phyloP scores from a whole-genome alignment of 2,329 filamentous ascomycete species.

The Fusarium pininemorale region DNA sequence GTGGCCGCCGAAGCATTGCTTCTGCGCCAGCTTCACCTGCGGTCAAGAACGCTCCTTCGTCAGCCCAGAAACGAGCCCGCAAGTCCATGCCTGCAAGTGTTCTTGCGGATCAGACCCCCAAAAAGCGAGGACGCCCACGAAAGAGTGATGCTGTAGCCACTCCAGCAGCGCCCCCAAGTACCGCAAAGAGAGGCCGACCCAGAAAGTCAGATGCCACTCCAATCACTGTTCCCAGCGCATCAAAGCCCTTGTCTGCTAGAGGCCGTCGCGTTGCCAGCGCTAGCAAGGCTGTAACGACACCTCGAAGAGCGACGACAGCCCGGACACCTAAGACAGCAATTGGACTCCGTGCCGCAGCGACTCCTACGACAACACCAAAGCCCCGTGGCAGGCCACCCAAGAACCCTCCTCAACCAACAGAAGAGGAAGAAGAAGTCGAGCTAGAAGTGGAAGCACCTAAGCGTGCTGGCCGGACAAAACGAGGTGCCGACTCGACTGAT shows the following conservation, averaged over 20 bases:
- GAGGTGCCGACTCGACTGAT: not conserved
- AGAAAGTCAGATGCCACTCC: constrained; percentile 34
- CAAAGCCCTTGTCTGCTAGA: constrained; percentile 15
- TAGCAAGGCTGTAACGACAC: constrained; percentile 18
- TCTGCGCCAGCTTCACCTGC: constrained; percentile 23
- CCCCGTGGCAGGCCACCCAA: constrained; percentile 39
- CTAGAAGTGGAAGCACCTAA: not conserved
- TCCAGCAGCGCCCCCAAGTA: constrained; percentile 15
- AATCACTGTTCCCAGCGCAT: not conserved
- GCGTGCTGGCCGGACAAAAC: not conserved
- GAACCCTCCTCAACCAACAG: constrained; percentile 7
- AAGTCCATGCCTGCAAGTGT: constrained; percentile 39
- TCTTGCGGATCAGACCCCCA: constrained; percentile 26
- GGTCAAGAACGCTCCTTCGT: constrained; percentile 6
- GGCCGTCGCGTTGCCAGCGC: constrained; percentile 24
- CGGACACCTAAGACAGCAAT: constrained; percentile 20
- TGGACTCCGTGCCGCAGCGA: constrained; percentile 5
- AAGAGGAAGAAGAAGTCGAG: constrained; percentile 1
- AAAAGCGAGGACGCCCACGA: constrained; percentile 37
- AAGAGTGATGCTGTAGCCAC: constrained; percentile 35
- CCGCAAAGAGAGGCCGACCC: constrained; percentile 35
- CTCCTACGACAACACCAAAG: constrained; percentile 30
- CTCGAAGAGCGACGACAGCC: not conserved
- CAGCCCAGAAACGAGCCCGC: constrained; percentile 17
- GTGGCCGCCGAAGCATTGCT: constrained; percentile 22